Evolutionary conservation across 352 stramenopile genomes (phyloP).

Genomic region (Globisporangium polare): DNA sequence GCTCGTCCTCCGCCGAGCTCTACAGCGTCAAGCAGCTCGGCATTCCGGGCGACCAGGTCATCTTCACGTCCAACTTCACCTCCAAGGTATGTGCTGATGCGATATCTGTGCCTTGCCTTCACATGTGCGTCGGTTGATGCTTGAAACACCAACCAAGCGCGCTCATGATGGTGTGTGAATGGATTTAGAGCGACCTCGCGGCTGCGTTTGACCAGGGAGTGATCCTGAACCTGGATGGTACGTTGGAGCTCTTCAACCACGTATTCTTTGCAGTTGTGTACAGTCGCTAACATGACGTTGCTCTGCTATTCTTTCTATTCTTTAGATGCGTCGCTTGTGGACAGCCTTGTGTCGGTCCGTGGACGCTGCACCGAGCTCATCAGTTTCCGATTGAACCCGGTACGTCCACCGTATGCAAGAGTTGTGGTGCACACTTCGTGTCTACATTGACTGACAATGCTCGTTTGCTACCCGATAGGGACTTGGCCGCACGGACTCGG

Average conservation of each 20-base stretch:
- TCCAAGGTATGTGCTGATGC: conserved; percentile 29
- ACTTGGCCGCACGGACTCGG: conserved; percentile 83
- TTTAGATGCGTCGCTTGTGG: conserved; percentile 76
- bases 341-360: conserved; percentile 63
- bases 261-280: neutral
- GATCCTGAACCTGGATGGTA: conserved; percentile 86
- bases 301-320: no score
- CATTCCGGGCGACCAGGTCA: conserved; percentile 70
- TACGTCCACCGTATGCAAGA: conserved; percentile 3
- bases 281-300: neutral
- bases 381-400: conserved; percentile 85
- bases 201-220: conserved; percentile 75
- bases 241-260: conserved; percentile 6
- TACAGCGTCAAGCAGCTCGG: conserved; percentile 74
- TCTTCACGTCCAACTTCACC: conserved; percentile 91
- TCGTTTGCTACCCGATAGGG: conserved; percentile 28
- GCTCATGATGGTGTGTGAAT: neutral
- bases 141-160: neutral
- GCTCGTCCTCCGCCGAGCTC: conserved; percentile 82
- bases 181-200: conserved; percentile 47
- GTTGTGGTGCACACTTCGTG: neutral
- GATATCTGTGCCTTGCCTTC: neutral
- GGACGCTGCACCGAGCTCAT: conserved; percentile 81
- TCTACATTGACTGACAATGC: neutral
- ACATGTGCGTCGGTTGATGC: neutral